phyloP scores from a whole-genome alignment of 495 filamentous ascomycete genomes.

The Pyrenula massariospora region DNA sequence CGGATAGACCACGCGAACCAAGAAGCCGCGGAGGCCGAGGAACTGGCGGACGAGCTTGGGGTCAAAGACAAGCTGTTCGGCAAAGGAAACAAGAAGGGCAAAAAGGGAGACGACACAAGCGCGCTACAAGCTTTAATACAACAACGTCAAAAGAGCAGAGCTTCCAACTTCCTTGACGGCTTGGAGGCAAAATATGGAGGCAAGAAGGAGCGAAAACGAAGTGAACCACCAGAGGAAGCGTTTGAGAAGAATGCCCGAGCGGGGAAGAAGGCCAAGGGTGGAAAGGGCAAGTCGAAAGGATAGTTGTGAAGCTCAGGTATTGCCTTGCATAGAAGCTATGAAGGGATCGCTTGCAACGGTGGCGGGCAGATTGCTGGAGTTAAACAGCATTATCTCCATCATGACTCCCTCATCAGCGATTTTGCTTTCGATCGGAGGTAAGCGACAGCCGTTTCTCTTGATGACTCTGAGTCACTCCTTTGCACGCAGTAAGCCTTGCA shows the following conservation, averaged over 20 bases:
- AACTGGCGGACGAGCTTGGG: conserved; percentile 57
- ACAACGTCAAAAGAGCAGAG: conserved; percentile 36
- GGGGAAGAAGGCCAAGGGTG: conserved; percentile 29
- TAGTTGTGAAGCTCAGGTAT: no score
- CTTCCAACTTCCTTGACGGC: conserved; percentile 46
- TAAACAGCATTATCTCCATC: neutral
- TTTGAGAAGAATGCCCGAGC: conserved; percentile 41
- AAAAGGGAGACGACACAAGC: conserved; percentile 18
- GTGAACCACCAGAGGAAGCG: conserved; percentile 55
- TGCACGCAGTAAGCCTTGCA: neutral
- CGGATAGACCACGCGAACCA: conserved; percentile 50
- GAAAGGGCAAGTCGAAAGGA: conserved; percentile 5
- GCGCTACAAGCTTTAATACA: conserved; percentile 50
- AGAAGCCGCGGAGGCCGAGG: conserved; percentile 64
- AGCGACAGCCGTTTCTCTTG: neutral
- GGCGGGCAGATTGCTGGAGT: neutral
- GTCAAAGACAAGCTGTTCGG: conserved; percentile 30
- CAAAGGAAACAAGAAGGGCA: conserved; percentile 14
- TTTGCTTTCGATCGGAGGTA: neutral
- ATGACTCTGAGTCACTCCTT: no score
- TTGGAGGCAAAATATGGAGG: conserved; percentile 64
- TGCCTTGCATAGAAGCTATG: no score
- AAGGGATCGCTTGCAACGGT: neutral
- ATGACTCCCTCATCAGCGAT: neutral
- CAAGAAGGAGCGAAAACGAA: conserved; percentile 23